Percentiles rank a stretch among this genome's conserved stretches.
Conservation (phyloP, 164 flowering plant genomes). For the Berberis vulgaris region DNA sequence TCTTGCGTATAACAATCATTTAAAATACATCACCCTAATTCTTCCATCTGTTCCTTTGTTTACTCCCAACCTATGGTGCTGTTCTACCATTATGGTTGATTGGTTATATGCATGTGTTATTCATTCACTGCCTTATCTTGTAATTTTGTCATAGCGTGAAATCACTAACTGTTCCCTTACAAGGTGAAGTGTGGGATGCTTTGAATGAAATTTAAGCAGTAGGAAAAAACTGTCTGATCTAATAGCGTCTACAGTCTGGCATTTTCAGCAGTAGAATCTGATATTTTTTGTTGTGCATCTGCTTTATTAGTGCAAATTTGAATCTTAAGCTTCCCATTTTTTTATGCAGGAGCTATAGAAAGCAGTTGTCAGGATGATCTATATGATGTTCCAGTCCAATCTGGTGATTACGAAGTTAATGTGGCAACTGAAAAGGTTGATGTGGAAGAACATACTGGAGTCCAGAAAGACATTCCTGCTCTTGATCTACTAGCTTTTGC, state of each 20-base stretch:
- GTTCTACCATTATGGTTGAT: not conserved
- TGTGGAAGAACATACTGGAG: conserved; percentile 22
- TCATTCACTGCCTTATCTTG: not conserved
- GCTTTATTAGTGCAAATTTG: not conserved
- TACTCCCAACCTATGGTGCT: not conserved
- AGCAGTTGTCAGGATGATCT: conserved; percentile 27
- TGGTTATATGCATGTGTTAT: not conserved
- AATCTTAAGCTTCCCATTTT: not conserved
- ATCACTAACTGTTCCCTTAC: too few species aligned
- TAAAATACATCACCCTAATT: not conserved
- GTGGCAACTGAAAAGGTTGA: conserved; percentile 20
- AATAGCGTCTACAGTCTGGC: too few species aligned
- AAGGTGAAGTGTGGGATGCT: too few species aligned
- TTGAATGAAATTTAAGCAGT: too few species aligned
- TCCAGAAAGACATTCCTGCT: conserved; percentile 36
- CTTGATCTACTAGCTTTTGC: conserved; percentile 70
- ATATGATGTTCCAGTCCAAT: conserved; percentile 43
- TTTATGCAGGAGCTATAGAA: conserved; percentile 28
- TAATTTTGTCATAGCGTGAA: too few species aligned
- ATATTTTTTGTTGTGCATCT: not conserved
- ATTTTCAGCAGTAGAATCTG: not conserved
- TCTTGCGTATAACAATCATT: not conserved
- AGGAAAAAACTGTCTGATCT: too few species aligned
- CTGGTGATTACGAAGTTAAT: conserved; percentile 27
- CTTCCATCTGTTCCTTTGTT: not conserved